These are phyloP conservation scores for Diaporthe aspalathi DNA, from an alignment of 2,329 filamentous ascomycete genomes.

Conservation along the genomic window DNA sequence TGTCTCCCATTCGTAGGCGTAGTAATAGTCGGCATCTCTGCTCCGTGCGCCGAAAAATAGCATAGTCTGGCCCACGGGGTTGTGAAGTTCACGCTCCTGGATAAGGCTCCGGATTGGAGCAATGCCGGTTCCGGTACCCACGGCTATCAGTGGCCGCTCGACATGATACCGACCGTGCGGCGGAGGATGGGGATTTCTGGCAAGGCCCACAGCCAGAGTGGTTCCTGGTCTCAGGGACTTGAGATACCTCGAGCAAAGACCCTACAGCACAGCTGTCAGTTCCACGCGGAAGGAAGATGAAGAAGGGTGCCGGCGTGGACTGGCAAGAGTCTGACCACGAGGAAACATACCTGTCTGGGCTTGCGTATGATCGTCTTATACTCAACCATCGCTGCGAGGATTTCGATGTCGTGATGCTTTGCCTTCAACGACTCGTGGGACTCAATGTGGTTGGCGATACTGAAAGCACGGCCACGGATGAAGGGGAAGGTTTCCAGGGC, in stretches of 20 bases:
- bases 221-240: slow-evolving; percentile 70
- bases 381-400: slow-evolving; percentile 89
- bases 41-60: slow-evolving; percentile 91
- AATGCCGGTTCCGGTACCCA: slow-evolving; percentile 88
- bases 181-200: slow-evolving; percentile 59
- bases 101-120: slow-evolving; percentile 86
- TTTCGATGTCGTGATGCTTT: slow-evolving; percentile 62
- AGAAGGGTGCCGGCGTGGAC: background rate
- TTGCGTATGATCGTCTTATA: slow-evolving; percentile 90
- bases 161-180: slow-evolving; percentile 53
- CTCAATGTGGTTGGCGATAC: slow-evolving; percentile 79
- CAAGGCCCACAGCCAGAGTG: slow-evolving; percentile 69
- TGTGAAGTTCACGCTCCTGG: slow-evolving; percentile 70
- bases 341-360: slow-evolving; percentile 66
- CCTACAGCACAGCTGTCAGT: slow-evolving; percentile 49
- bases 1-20: slow-evolving; percentile 76
- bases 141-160: slow-evolving; percentile 73
- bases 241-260: slow-evolving; percentile 91
- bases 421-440: slow-evolving; percentile 9
- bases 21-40: slow-evolving; percentile 81
- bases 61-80: slow-evolving; percentile 53
- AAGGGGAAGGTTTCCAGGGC: slow-evolving; percentile 80
- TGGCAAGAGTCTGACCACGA: background rate
- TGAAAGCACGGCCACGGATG: slow-evolving; percentile 92
- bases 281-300: background rate